A percentile compares a stretch with the other conserved stretches of the same genome.
Evolutionary conservation across 306 rosid species (phyloP).

Genomic region (apple (Malus domestica)): DNA sequence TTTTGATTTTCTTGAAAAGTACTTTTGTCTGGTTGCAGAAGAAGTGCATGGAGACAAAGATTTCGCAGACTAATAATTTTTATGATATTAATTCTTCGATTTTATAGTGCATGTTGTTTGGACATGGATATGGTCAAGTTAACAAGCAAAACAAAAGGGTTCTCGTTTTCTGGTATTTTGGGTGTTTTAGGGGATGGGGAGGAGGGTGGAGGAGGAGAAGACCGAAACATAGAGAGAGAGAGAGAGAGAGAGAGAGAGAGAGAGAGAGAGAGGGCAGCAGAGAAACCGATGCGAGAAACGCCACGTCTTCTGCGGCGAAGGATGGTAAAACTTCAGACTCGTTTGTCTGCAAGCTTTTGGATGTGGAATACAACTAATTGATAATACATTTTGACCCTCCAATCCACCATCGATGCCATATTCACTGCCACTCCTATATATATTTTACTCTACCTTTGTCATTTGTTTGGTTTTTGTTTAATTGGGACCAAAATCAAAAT

Average conservation of each 20-base stretch:
- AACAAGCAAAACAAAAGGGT: slow-evolving; percentile 18
- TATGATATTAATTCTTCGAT: slow-evolving; percentile 9
- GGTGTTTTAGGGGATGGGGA: slow-evolving; percentile 15
- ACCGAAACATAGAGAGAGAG: background rate
- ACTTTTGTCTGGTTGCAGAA: slow-evolving; percentile 22
- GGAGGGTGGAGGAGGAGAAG: slow-evolving; percentile 2
- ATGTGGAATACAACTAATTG: slow-evolving; percentile 50
- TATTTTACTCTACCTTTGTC: background rate
- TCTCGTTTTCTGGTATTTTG: slow-evolving; percentile 37
- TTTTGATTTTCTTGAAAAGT: slow-evolving; percentile 5
- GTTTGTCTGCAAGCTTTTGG: slow-evolving; percentile 70
- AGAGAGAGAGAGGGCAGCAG: slow-evolving; percentile 3
- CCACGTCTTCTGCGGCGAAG: slow-evolving; percentile 77
- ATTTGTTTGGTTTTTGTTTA: background rate
- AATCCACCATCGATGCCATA: slow-evolving; percentile 1
- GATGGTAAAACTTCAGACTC: slow-evolving; percentile 33
- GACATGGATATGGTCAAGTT: background rate
- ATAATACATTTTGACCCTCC: background rate
- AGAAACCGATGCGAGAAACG: slow-evolving; percentile 55
- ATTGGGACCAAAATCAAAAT: background rate
- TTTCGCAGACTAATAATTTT: background rate
- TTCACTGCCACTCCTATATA: background rate
- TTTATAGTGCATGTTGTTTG: slow-evolving; percentile 23
- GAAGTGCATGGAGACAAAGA: slow-evolving; percentile 21
- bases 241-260: background rate